A percentile compares a stretch with the other conserved stretches of the same genome.
These are phyloP conservation scores for Ephemerocybe angulata DNA, from an alignment of 768 basidiomycete species.

Conservation along the genomic window DNA sequence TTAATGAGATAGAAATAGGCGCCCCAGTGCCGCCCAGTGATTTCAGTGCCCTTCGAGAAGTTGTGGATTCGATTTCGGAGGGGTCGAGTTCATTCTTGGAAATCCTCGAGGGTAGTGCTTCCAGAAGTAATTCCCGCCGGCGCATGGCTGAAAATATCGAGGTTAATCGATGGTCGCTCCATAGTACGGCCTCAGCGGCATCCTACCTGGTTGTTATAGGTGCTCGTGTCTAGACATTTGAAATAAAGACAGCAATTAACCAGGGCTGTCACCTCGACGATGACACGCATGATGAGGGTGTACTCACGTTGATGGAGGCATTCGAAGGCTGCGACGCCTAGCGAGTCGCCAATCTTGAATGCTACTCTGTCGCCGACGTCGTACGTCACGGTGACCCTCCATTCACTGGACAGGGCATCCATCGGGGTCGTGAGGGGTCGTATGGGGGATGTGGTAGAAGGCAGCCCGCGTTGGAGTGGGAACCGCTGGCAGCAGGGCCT, in stretches of 20 bases:
- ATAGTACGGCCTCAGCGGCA: neutral
- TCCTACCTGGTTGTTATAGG: slow-evolving; percentile 21
- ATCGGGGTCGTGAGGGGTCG: slow-evolving; percentile 10
- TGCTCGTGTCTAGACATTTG: slow-evolving; percentile 28
- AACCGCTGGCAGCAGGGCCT: neutral
- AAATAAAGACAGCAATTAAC: neutral
- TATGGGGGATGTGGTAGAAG: neutral
- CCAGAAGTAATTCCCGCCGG: slow-evolving; percentile 25
- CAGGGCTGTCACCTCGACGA: neutral
- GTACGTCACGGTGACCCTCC: slow-evolving; percentile 23
- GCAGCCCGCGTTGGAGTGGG: slow-evolving; percentile 1
- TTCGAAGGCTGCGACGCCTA: slow-evolving; percentile 32
- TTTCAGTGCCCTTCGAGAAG: no score
- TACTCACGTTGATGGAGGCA: slow-evolving; percentile 26
- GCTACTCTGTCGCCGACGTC: slow-evolving; percentile 28
- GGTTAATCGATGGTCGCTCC: neutral
- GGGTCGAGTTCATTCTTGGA: slow-evolving; percentile 18
- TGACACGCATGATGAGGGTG: neutral
- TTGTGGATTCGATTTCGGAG: no score
- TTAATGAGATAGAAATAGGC: no score
- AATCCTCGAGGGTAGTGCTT: slow-evolving; percentile 30
- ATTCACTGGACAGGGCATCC: slow-evolving; percentile 32
- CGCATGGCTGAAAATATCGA: slow-evolving; percentile 19
- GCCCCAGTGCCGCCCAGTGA: no score
- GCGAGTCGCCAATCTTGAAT: slow-evolving; percentile 26